These are phyloP conservation scores for Lactifluus echinatus DNA, from an alignment of 768 basidiomycete genomes.

Conservation along the genomic window DNA sequence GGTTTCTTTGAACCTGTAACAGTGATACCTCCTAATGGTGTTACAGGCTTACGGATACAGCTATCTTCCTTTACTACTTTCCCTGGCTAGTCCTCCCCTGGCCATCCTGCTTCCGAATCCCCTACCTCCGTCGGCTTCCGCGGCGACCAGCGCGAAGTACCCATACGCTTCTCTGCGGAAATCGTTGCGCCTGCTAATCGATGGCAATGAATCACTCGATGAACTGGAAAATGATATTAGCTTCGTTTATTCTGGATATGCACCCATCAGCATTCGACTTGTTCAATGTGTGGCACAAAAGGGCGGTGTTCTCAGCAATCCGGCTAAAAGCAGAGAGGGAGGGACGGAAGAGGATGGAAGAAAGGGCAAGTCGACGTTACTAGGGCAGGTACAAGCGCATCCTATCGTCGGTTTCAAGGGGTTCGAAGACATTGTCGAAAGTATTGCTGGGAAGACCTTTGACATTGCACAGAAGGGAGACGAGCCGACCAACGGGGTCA, in stretches of 20 bases:
- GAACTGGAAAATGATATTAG: slow-evolving; percentile 91
- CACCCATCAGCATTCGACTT: slow-evolving; percentile 84
- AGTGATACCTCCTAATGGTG: slow-evolving; percentile 23
- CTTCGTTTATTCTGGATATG: slow-evolving; percentile 95
- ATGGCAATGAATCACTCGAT: slow-evolving; percentile 71
- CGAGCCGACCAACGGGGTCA: slow-evolving; percentile 24
- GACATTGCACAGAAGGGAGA: slow-evolving; percentile 55
- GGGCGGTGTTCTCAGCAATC: slow-evolving; percentile 78
- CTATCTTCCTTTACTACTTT: slow-evolving; percentile 57
- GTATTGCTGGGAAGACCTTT: slow-evolving; percentile 79
- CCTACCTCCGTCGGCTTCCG: slow-evolving; percentile 43
- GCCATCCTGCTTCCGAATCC: slow-evolving; percentile 59
- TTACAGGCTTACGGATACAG: slow-evolving; percentile 68
- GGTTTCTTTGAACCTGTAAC: slow-evolving; percentile 5
- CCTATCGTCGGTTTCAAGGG: slow-evolving; percentile 96
- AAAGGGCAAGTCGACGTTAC: slow-evolving; percentile 31
- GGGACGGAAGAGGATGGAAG: slow-evolving; percentile 31
- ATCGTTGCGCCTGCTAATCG: slow-evolving; percentile 83
- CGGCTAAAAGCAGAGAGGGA: slow-evolving; percentile 50
- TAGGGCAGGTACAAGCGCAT: slow-evolving; percentile 68
- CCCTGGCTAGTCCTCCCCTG: slow-evolving; percentile 58
- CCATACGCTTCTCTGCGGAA: slow-evolving; percentile 72
- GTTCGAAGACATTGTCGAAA: slow-evolving; percentile 81
- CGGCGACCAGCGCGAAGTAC: slow-evolving; percentile 43
- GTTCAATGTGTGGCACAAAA: slow-evolving; percentile 93